phyloP scores from a whole-genome alignment of 176 grass and related monocot genomes.

The Tillandsia fasciculata region DNA sequence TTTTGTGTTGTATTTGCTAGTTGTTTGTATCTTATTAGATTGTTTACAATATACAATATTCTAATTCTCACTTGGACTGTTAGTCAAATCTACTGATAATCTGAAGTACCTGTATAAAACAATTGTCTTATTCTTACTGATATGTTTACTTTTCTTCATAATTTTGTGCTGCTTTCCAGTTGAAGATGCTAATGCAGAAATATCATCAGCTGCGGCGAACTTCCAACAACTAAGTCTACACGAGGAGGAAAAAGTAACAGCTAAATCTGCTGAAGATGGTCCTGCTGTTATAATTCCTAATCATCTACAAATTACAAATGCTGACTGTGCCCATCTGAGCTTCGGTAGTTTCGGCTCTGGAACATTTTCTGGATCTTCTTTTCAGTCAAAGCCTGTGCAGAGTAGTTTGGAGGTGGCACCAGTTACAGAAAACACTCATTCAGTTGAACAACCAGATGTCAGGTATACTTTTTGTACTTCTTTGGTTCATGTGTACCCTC shows the following conservation, averaged over 20 bases:
- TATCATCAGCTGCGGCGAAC: constrained; percentile 41
- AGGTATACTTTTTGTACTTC: constrained; percentile 31
- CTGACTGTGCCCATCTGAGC: constrained; percentile 73
- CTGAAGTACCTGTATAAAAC: neutral
- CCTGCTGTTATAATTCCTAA: constrained; percentile 98
- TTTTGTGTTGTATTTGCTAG: neutral
- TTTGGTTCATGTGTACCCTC: neutral
- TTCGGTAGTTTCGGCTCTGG: constrained; percentile 96
- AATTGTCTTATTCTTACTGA: neutral
- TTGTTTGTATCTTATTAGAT: neutral
- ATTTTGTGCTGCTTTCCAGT: constrained; percentile 22
- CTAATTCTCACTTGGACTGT: neutral
- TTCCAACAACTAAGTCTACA: constrained; percentile 66
- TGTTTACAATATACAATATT: neutral
- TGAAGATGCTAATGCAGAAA: constrained; percentile 46
- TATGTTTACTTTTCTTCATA: constrained; percentile 5
- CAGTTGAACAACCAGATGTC: constrained; percentile 47
- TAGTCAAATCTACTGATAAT: neutral
- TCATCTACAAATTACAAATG: constrained; percentile 81
- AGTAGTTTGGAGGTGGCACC: constrained; percentile 38
- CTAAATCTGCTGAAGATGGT: constrained; percentile 42
- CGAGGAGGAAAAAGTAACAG: constrained; percentile 41
- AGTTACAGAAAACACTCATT: constrained; percentile 32
- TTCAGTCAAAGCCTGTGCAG: constrained; percentile 42
- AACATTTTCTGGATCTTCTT: constrained; percentile 70